These are phyloP conservation scores for California macrophylla DNA, from an alignment of 441 rosid species.

Conservation along the genomic window DNA sequence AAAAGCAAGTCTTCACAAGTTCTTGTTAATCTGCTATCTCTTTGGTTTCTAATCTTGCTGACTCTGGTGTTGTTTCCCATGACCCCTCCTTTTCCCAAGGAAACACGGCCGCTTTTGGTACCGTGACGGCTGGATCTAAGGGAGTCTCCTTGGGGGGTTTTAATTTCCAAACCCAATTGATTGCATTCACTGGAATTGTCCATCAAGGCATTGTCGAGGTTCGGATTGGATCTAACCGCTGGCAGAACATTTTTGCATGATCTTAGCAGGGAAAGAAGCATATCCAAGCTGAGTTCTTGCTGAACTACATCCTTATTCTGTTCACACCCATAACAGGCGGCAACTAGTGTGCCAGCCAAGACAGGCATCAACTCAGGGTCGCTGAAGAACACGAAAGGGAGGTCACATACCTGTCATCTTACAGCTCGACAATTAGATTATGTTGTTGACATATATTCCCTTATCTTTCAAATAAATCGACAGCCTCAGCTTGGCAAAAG, in stretches of 20 bases:
- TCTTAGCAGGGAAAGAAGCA: slow-evolving; percentile 54
- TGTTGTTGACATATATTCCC: background rate
- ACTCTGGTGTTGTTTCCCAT: slow-evolving; percentile 31
- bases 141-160: slow-evolving; percentile 37
- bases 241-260: slow-evolving; percentile 46
- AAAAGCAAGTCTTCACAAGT: slow-evolving; percentile 32
- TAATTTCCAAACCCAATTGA: slow-evolving; percentile 36
- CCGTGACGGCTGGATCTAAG: slow-evolving; percentile 33
- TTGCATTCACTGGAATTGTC: slow-evolving; percentile 35
- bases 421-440: slow-evolving; percentile 22
- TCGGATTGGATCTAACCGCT: slow-evolving; percentile 21
- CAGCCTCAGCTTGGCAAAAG: background rate
- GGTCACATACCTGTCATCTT: slow-evolving; percentile 58
- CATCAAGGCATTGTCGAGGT: slow-evolving; percentile 22
- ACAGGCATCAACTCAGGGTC: slow-evolving; percentile 66
- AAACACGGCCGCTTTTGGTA: slow-evolving; percentile 26
- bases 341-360: slow-evolving; percentile 52
- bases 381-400: slow-evolving; percentile 70
- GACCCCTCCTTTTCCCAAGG: slow-evolving; percentile 30
- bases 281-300: slow-evolving; percentile 67
- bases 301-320: slow-evolving; percentile 59
- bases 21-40: slow-evolving; percentile 37
- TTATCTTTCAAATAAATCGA: background rate
- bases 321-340: slow-evolving; percentile 62
- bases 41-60: slow-evolving; percentile 46